Base-by-base conservation (phyloP, 768 basidiomycete genomes). In the Boletales sp. region DNA sequence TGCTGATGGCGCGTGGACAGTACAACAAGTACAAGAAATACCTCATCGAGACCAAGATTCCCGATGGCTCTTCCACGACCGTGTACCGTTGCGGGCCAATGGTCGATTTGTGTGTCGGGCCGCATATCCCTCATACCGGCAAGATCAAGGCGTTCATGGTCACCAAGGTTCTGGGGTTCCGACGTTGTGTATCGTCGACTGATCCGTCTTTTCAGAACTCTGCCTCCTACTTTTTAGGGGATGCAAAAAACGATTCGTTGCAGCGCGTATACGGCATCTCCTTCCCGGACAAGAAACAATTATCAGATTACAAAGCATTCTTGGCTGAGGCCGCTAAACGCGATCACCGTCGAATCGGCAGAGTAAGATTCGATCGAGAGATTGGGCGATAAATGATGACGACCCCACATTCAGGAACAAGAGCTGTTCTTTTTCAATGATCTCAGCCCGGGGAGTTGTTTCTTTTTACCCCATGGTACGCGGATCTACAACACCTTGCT, bases 371-470 rank as follows among this genome's bases (percentile, higher is more conserved):
- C 19, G 44, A 50, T 42, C 17, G 19, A 36, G 34, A 34, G 35
- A 40, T 35, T 9, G 39, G 18, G 18, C 28, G 34, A 45, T 30
- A 21, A 8, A 15, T 10, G 30, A 15, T 10, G 30, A 28, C 49
- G 54, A 45, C 50, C 30, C 53, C 50, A 5, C 50, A 46, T 49
- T 19, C 59, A 83, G 81, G 94, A 97, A 58, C 96, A 99, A 77
- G 96, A 99, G 59, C 74, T 99, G 9, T 99, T 94, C 79, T 95
- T 97, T 79, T 98, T 97, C 81, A 90, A 96, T 67, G 96, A 98
- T 54, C 73, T 93, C 36, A 94, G 90, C 59, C 96, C 96, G 2
- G 96, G 96, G 53, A 90, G 86, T 64, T 86, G 86, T 49, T 98
- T 99, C 82, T 97, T 94, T 81, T 78, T 98, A 49, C 96, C 96